phyloP scores from a whole-genome alignment of 768 basidiomycete genomes.

The Boletellus emodensis region DNA sequence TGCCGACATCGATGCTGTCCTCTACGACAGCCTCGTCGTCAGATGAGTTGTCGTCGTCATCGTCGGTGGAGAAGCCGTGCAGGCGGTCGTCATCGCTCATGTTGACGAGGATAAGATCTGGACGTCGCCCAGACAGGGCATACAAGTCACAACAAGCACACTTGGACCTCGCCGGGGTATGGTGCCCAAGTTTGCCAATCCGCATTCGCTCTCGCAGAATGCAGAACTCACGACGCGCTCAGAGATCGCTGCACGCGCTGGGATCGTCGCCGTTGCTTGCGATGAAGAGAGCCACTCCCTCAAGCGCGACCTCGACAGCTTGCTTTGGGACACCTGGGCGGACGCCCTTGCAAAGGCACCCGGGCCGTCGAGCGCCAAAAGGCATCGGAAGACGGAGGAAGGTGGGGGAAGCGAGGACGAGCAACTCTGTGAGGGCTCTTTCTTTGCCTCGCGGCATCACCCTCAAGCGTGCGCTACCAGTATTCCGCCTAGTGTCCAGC shows the following conservation, averaged over 20 bases:
- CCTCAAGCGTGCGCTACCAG: conserved; percentile 23
- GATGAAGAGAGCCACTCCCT: conserved; percentile 12
- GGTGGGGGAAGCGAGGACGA: neutral
- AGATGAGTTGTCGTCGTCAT: conserved; percentile 49
- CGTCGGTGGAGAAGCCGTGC: conserved; percentile 75
- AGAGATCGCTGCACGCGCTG: conserved; percentile 20
- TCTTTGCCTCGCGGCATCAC: neutral
- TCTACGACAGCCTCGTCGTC: conserved; percentile 67
- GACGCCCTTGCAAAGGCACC: conserved; percentile 4
- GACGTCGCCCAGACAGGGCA: neutral
- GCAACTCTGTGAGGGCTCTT: neutral
- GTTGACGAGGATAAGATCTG: neutral
- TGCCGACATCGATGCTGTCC: conserved; percentile 62
- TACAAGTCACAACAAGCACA: conserved; percentile 20
- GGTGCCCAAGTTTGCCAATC: conserved; percentile 44
- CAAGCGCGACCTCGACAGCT: conserved; percentile 19
- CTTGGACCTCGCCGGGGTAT: conserved; percentile 6
- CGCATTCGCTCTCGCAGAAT: conserved; percentile 37
- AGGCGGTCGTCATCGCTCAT: conserved; percentile 45
- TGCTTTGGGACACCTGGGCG: conserved; percentile 23
- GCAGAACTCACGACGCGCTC: conserved; percentile 36
- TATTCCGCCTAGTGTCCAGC: conserved; percentile 48
- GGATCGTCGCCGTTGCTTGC: neutral
- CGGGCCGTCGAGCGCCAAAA: neutral
- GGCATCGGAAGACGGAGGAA: conserved; percentile 5